These are phyloP conservation scores for Colletotrichum kahawae DNA, from an alignment of 2,329 filamentous ascomycete genomes.

Conservation along the genomic window DNA sequence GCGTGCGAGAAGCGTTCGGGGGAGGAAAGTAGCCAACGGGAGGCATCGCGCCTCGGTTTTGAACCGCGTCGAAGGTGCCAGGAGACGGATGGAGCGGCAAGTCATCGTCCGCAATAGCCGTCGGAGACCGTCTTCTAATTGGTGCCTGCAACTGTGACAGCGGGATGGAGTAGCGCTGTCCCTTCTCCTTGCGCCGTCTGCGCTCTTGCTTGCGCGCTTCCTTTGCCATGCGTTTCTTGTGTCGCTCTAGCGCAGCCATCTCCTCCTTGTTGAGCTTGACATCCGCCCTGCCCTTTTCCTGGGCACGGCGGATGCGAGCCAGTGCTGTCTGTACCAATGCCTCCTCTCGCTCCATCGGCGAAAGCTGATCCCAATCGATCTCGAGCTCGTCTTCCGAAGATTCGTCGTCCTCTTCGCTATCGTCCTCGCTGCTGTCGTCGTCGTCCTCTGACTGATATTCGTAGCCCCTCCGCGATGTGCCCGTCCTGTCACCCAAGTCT, in stretches of 20 bases:
- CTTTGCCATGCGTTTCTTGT: conserved; percentile 63
- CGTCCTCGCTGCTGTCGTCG: conserved; percentile 41
- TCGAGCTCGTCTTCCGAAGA: conserved; percentile 44
- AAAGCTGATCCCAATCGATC: conserved; percentile 54
- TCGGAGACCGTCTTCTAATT: conserved; percentile 39
- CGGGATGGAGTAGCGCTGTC: conserved; percentile 57
- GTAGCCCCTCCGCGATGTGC: conserved; percentile 43
- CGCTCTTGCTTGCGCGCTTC: conserved; percentile 42
- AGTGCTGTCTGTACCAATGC: conserved; percentile 78
- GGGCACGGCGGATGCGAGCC: conserved; percentile 79
- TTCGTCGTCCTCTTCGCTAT: conserved; percentile 39
- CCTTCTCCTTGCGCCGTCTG: conserved; percentile 44
- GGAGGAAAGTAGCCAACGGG: conserved; percentile 59
- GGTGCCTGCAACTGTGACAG: conserved; percentile 55
- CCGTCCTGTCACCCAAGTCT: conserved; percentile 53
- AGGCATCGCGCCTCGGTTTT: conserved; percentile 43
- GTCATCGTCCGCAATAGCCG: conserved; percentile 36
- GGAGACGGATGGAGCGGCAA: conserved; percentile 43
- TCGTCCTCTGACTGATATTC: conserved; percentile 39
- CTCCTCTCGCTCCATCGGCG: conserved; percentile 72
- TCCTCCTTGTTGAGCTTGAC: conserved; percentile 83
- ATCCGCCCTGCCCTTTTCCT: conserved; percentile 76
- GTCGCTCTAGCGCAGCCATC: conserved; percentile 77
- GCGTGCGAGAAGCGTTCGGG: conserved; percentile 44
- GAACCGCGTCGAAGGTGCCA: conserved; percentile 38